Base-by-base conservation (phyloP, 495 filamentous ascomycete genomes). In the Amphirosellinia nigrospora region DNA sequence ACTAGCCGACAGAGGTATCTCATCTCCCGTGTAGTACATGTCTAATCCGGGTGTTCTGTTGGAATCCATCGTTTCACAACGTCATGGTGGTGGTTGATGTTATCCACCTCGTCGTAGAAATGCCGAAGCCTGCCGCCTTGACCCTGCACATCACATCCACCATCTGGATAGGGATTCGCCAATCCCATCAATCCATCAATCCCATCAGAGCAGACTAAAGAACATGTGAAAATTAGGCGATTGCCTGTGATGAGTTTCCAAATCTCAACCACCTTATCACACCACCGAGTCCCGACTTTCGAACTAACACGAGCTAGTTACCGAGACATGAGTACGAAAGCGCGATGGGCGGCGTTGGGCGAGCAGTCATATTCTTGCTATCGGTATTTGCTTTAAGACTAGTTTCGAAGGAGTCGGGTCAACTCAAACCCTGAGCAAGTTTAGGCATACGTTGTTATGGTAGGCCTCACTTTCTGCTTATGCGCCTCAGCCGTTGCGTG, bases 111-210 rank as follows among this genome's bases (percentile, higher is more conserved):
- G 34, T 36, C 45, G 43, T 39, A 11, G 30, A 60, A 62, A 69
- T 69, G 66, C 66, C 66, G 66, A 69, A 59, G 66, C 66, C 66
- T 69, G 66, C 66, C 66, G 56, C 39, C 66, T 38, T 16, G 32
- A 61, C 53, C 66, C 28, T 68, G 43, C 66, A 68, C 55, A 58
- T 58, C 55, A 58, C 55, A 58, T 58, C 55, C 55, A 58, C 38
- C 55, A 32, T 58, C 32, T 4, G 30, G 19, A 8, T 21, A 21
- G 16, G 19, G 16, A 19, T 36, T 38, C 9, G 55, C 55, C 55
- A 58, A 58, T 58, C 30, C 32, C 55, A 36, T 34, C 32, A 10
- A n/a, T n/a, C n/a, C n/a, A n/a, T n/a, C n/a, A n/a, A n/a, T n/a
- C n/a, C n/a, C 7, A 23, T 21, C 45, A 19, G 59, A n/a, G 41